Evolutionary conservation across 352 stramenopile genomes (phyloP).

Genomic region (Phytophthora sansomeana): DNA sequence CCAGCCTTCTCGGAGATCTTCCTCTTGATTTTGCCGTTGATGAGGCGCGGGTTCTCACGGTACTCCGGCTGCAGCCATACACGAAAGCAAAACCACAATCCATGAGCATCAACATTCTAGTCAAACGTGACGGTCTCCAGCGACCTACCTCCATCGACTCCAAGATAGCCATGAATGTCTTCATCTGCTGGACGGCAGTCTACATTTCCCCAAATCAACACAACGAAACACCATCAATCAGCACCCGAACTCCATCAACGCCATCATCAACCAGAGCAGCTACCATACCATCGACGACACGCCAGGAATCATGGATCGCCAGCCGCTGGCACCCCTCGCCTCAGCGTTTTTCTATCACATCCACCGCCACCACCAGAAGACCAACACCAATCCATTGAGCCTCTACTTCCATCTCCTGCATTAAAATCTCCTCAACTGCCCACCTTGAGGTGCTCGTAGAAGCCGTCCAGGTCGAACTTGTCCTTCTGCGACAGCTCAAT

Average conservation of each 20-base stretch:
- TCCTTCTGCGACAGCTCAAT: slow-evolving; percentile 69
- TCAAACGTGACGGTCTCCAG: background rate
- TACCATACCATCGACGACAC: slow-evolving; percentile 76
- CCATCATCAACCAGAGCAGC: background rate
- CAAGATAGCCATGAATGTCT: slow-evolving; percentile 82
- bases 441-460: slow-evolving; percentile 79
- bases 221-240: slow-evolving; percentile 1
- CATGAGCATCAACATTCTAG: background rate
- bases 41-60: slow-evolving; percentile 75
- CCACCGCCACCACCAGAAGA: slow-evolving; percentile 5
- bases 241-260: background rate
- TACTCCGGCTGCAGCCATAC: slow-evolving; percentile 54
- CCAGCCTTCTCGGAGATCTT: slow-evolving; percentile 84
- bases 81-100: background rate
- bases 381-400: background rate
- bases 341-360: slow-evolving; percentile 79
- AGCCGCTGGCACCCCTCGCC: slow-evolving; percentile 71
- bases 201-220: slow-evolving; percentile 28
- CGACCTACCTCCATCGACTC: slow-evolving; percentile 70
- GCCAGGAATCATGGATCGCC: slow-evolving; percentile 82
- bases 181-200: slow-evolving; percentile 88
- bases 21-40: slow-evolving; percentile 88
- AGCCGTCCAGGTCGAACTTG: slow-evolving; percentile 78
- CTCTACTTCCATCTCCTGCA: background rate
- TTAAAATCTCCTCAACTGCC: background rate